Base-by-base conservation (phyloP, 1,284 basidiomycete species). In the Rhodotorula sp. region DNA sequence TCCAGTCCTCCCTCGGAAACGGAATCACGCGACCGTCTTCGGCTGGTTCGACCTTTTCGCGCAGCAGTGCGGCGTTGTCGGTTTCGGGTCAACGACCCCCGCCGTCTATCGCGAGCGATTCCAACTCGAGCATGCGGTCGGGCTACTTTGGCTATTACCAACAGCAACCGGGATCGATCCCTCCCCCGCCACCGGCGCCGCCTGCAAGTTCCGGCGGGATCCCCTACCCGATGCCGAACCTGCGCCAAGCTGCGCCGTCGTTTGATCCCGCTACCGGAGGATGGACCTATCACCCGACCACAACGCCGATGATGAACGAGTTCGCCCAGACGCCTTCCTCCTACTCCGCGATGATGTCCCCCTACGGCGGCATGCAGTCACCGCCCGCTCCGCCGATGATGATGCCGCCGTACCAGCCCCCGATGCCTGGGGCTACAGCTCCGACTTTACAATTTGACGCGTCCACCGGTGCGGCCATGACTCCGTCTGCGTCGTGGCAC, bases 11-110 rank as follows among this genome's bases (percentile, higher is more conserved):
- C 26, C 24, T 42, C 0, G 65, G 66, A 6, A 45, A 66, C 44
- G 61, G 68, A 3, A 73, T 75, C 58, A 69, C 67, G 4, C 45
- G 74, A 18, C 71, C 74, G 0, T 64, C 55, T 14, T 75, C 74
- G 26, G 72, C 71, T 1, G 74, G 71, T 0, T 73, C 71, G 58
- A 69, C 71, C 0, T 71, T 69, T 42, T 75, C 74, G 64, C 46
- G 73, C 22, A 71, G 69, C 48, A 73, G 71, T 53, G 71, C 71
- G 15, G 71, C 71, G n/a, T 37, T 66, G 1, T 70, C 69, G 20
- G 33, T 70, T 1, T 58, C 70, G 24, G 73, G 73, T 8, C 54
- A 57, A 8, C 57, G 68, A 5, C 71, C 70, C 29, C 69, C 68
- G 33, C 73, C 68, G 4, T 69, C 68, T 24, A 22, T 67, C 22